Conservation (phyloP, 2,329 filamentous ascomycete genomes). For the Myriosclerotinia curreyana region DNA sequence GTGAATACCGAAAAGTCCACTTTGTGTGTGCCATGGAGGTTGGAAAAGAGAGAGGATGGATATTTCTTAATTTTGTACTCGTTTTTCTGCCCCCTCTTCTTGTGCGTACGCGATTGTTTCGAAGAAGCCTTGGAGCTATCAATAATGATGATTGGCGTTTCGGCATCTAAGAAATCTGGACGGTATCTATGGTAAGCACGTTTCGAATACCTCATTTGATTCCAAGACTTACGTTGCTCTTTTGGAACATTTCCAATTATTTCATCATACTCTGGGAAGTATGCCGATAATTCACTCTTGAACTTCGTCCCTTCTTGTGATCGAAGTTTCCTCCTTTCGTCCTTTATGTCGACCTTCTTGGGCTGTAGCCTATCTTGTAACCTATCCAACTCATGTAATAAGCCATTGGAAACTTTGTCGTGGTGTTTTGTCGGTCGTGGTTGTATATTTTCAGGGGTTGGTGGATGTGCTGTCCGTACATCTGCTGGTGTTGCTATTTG, state of each 20-base stretch:
- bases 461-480: constrained; percentile 25
- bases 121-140: constrained; percentile 47
- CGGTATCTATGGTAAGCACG: constrained; percentile 26
- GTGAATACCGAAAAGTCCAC: constrained; percentile 54
- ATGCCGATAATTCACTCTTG: constrained; percentile 87
- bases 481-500: constrained; percentile 23
- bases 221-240: constrained; percentile 63
- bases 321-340: constrained; percentile 73
- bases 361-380: constrained; percentile 51
- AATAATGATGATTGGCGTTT: constrained; percentile 70
- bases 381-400: constrained; percentile 58
- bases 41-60: constrained; percentile 54
- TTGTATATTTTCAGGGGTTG: constrained; percentile 24
- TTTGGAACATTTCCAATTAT: constrained; percentile 79
- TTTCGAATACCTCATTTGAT: constrained; percentile 28
- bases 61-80: constrained; percentile 50
- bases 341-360: constrained; percentile 43
- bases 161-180: constrained; percentile 67
- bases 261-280: constrained; percentile 93
- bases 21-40: constrained; percentile 55
- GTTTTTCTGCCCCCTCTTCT: constrained; percentile 25
- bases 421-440: constrained; percentile 48
- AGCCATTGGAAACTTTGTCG: constrained; percentile 59
- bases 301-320: constrained; percentile 82
- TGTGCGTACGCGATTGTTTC: constrained; percentile 30